Evolutionary conservation across 1,139 yeast genomes (phyloP), one percentile per base, ranked within the genome.

Genomic region (Nakaseomyces nivariensis): DNA sequence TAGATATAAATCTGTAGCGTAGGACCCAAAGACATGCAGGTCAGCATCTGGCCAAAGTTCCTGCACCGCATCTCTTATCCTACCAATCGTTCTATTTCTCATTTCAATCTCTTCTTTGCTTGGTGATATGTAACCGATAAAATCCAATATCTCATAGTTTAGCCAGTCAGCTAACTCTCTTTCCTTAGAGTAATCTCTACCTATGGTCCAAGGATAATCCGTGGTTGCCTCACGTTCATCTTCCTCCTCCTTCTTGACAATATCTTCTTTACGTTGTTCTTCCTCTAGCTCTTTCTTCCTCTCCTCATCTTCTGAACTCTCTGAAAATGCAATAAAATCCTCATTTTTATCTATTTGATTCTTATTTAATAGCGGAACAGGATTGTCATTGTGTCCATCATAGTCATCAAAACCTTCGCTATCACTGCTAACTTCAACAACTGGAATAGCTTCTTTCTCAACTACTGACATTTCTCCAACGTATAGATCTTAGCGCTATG

Each of bases 1-100:
- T 26, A 94, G 72, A 61, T 90, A 92, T 54, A 94, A 71, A 63
- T 90, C 97, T 0, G 98, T 90, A 0, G 98, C 97, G 66, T 81
- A 87, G 0, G 97, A 89, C 0, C 99, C 99, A 72, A 94, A 92
- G 13, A 90, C 96, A 58, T 83, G 85, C 8, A 85, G 78, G 51
- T 83, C 85, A 3, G 95, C 83, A 54, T 81, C 87, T 0, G 82
- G 81, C 97, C 98, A 92, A 50, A 84, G 72, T 3, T 69, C 62
- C 33, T 67, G 67, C 8, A 90, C 85, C 10, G 79, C 74, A 3
- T 66, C 61, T 52, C 84, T 80, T 40, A 94, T 70, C 44, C 78
- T 74, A 42, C 73, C 68, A 17, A 92, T 83, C 1, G 89, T 82
- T 8, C 68, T 68, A 57, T 87, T 85, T 62, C 98, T 78, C 7